Conservation (phyloP, 148 eudicot species). For the Linanthus parryae region DNA sequence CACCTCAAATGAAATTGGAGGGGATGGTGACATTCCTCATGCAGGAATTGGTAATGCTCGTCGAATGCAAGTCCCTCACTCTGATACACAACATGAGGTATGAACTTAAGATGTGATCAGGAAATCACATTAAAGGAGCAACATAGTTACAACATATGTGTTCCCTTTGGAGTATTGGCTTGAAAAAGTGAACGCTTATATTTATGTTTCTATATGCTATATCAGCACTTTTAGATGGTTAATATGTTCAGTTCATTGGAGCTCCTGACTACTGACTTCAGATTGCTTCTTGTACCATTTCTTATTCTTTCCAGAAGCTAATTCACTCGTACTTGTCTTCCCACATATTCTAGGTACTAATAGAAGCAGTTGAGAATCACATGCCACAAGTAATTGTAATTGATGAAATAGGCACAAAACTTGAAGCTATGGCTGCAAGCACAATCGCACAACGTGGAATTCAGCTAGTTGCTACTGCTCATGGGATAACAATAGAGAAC, state of each 20-base stretch:
- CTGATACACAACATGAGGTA: constrained; percentile 93
- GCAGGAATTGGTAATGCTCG: constrained; percentile 94
- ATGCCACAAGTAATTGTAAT: constrained; percentile 98
- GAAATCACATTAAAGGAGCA: too few relatives aligned
- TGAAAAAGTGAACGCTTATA: too few relatives aligned
- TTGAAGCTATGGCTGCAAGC: constrained; percentile 97
- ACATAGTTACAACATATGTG: too few relatives aligned
- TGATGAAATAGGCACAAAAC: constrained; percentile 98
- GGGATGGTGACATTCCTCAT: constrained; percentile 99
- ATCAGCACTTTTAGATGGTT: too few relatives aligned
- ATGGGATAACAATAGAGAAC: constrained; percentile 92
- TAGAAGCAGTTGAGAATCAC: constrained; percentile 98
- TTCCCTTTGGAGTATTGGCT: too few relatives aligned
- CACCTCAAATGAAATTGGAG: constrained; percentile 98
- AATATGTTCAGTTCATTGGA: too few relatives aligned
- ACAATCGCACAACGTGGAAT: constrained; percentile 98
- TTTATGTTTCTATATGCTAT: too few relatives aligned
- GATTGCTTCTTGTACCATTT: not conserved
- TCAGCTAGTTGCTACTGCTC: constrained; percentile 98
- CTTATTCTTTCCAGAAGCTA: not conserved
- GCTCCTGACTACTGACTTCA: too few relatives aligned
- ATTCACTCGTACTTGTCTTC: constrained; percentile 2
- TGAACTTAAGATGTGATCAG: not conserved
- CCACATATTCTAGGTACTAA: constrained; percentile 55
- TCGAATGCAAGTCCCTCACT: constrained; percentile 88